phyloP scores from a whole-genome alignment of 75 land plant species.

The Larix kaempferi region DNA sequence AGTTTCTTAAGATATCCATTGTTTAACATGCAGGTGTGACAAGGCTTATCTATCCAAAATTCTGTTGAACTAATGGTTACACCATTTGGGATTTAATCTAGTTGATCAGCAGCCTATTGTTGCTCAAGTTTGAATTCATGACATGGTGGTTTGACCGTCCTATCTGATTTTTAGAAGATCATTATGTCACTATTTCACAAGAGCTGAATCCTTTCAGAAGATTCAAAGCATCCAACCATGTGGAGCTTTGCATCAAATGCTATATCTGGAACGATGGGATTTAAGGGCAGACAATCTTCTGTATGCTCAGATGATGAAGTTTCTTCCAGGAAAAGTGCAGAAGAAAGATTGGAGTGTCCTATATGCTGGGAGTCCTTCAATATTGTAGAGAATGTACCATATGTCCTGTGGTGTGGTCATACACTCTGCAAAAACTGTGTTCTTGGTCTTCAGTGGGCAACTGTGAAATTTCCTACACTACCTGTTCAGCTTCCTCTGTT shows the following conservation, averaged over 20 bases:
- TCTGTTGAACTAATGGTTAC: no score
- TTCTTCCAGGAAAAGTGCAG: constrained; percentile 48
- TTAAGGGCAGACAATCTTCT: constrained; percentile 17
- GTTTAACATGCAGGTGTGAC: no score
- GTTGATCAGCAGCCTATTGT: no score
- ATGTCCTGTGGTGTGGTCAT: constrained; percentile 98
- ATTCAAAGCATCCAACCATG: constrained; percentile 22
- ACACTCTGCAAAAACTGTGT: constrained; percentile 92
- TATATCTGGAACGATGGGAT: constrained; percentile 36
- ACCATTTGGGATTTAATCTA: no score
- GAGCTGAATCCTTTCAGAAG: no score
- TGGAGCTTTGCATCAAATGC: constrained; percentile 60
- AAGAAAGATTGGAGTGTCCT: constrained; percentile 93
- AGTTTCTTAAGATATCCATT: no score
- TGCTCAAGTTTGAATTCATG: no score
- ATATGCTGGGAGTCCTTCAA: constrained; percentile 96
- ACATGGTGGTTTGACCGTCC: no score
- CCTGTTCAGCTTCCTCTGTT: constrained; percentile 91
- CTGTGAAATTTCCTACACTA: constrained; percentile 58
- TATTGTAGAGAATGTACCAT: constrained; percentile 82
- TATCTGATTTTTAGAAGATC: no score
- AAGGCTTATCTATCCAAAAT: no score
- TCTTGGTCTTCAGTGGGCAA: constrained; percentile 85
- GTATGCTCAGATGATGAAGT: constrained; percentile 69
- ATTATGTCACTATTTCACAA: no score